Evolutionary conservation across 108 stramenopile species (phyloP), one percentile per base, ranked within the genome.

Genomic region (Cyclotella cryptica): DNA sequence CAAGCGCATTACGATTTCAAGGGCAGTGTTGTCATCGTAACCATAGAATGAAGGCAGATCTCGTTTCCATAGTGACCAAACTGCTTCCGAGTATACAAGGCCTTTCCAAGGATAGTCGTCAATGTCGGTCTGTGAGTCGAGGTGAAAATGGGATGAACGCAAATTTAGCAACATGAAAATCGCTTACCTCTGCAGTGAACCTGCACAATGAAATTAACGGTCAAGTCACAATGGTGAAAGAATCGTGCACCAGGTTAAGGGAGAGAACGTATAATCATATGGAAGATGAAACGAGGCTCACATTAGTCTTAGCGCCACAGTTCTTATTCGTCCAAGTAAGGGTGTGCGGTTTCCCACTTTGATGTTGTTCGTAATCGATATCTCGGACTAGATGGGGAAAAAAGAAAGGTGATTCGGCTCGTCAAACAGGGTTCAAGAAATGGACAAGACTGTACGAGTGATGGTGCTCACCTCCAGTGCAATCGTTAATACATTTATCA

Each of bases 81-180:
- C 45, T 58, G 75, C 75, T 47, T 75, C 69, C 17, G 69, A 55
- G 42, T 71, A 71, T 4, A 71, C 69, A 40, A 71, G 39, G 10
- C 69, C 68, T 30, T 9, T 63, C 14, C 29, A 40, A 30, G 14
- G 29, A 26, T 12, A 45, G 10, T 42, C 3, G 26, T 21, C 3
- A 2, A 7, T 21, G 26, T 59, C 47, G 15, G 47, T n/a, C 15
- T 49, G 47, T 49, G n/a, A 28, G 24, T 21, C 27, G 22, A 13
- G 4, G 9, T 15, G 13, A 21, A 17, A 41, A 12, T 47, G 45
- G 46, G 45, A 5, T 45, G 18, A 24, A 66, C 3, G 58, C n/a
- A n/a, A n/a, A 60, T 60, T 11, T 3, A 60, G 26, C 26, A 3
- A 17, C 3, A 60, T 15, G 15, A 60, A 26, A 21, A 60, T 5